phyloP scores from a whole-genome alignment of 306 rosid species.

The Hippophae tibetana region DNA sequence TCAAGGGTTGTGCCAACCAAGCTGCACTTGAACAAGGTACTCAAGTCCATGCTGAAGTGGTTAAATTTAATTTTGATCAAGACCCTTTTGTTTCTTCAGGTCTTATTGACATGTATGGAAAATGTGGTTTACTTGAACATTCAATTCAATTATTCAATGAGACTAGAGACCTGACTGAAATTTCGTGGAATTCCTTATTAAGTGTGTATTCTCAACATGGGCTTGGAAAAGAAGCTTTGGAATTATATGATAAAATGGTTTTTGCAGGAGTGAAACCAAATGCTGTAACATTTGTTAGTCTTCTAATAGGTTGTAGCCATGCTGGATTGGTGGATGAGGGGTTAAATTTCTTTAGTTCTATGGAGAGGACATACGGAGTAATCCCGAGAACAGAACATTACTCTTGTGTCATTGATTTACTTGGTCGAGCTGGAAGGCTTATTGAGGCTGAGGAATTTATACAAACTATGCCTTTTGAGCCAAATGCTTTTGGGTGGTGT shows the following conservation, averaged over 20 bases:
- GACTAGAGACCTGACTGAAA: constrained; percentile 25
- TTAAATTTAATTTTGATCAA: constrained; percentile 34
- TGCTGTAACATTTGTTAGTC: constrained; percentile 41
- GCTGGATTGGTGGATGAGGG: constrained; percentile 49
- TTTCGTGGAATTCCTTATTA: constrained; percentile 42
- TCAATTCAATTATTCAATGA: constrained; percentile 34
- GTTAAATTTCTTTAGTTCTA: constrained; percentile 31
- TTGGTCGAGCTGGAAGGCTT: constrained; percentile 49
- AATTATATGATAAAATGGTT: constrained; percentile 32
- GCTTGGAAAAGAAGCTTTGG: constrained; percentile 32
- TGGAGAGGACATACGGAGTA: constrained; percentile 43
- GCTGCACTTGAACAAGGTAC: constrained; percentile 44
- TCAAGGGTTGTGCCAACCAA: constrained; percentile 49
- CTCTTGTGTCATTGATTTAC: constrained; percentile 40
- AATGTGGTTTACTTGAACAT: constrained; percentile 40
- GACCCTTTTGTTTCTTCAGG: constrained; percentile 39
- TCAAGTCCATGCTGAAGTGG: constrained; percentile 50
- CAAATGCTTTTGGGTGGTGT: constrained; percentile 55
- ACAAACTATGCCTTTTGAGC: constrained; percentile 42
- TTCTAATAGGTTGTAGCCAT: constrained; percentile 46
- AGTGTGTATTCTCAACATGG: constrained; percentile 47
- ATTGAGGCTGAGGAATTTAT: constrained; percentile 40
- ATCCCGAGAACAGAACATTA: constrained; percentile 45
- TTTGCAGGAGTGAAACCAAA: constrained; percentile 31
- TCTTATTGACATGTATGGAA: constrained; percentile 55